Base-by-base conservation (phyloP, 805 yeast species). In the Debaryomyces tyrocola region DNA sequence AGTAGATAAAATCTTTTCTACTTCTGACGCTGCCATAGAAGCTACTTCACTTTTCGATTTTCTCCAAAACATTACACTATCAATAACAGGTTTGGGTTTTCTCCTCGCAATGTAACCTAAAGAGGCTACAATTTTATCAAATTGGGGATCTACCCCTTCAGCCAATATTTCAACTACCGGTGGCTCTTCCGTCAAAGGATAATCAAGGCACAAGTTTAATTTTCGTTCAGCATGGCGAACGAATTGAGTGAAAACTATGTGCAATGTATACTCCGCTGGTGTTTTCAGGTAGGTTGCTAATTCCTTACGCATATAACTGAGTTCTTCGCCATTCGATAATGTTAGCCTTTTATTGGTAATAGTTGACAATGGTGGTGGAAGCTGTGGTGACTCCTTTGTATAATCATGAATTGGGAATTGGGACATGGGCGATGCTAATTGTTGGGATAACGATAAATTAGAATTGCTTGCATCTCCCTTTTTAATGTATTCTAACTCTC, bases 21-120 rank as follows among this genome's bases (percentile, higher is more conserved):
- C 70, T 45, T 73, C 77, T 1, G 60, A 50, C 2, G 74, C 70
- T 2, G 77, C 78, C 64, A 73, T 58, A 4, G 68, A 57, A 1
- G 96, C 89, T 3, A 87, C 84, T 56, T 92, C 98, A 11, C 95
- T 84, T 64, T 94, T 94, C 1, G 92, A 82, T 62, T 92, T 89
- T 49, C 98, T 78, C 99, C 99, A 94, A 62, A 88, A 91, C 98
- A 94, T 91, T 49, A 94, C 96, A 6, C 96, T 90, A 64, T 94
- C 99, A 29, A 95, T 90, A 1, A 94, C 97, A 0, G 97, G 96
- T 59, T 90, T 91, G 0, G 98, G 97, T 54, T 90, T 88, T 20
- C 85, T 77, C 46, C 90, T 78, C 1, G 99, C 95, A 33, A 94
- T 88, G 62, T 88, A 88, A 7, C 99, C 99, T 45, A 94, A 69